Evolutionary conservation across 768 basidiomycete genomes (phyloP), one percentile per base, ranked within the genome.

Genomic region (Podaxis pistillaris): DNA sequence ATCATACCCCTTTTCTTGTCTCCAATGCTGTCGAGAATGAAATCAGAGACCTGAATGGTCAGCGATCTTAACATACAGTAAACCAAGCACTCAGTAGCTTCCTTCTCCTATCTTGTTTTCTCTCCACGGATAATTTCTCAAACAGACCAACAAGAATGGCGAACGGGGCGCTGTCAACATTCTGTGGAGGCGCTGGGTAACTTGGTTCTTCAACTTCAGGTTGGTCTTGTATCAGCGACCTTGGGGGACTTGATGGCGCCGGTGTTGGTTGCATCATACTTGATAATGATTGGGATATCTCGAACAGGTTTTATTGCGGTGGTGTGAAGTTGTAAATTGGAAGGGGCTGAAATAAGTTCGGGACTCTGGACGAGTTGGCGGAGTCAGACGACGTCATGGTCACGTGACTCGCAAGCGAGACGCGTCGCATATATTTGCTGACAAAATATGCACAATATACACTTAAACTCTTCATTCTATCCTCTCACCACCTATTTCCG

Each of bases 1-100:
- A 71, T 98, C 93, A 68, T 85, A 78, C 0, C 97, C 97, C 49
- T 94, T 89, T 68, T 91, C 84, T 47, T 86, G 78, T 67, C 96
- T 83, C 94, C 95, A 98, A 69, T 90, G 87, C 89, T 93, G 67
- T 41, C 56, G 22, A 49, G 65, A 66, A 57, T 55, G 60, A 47
- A 67, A 47, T 65, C 58, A 68, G 26, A 60, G 55, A 53, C 52
- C 33, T 22, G 1, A 44, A 26, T 6, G 46, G 51, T 33, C 17
- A 54, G 63, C 24, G 37, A 47, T 30, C 62, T 65, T 28, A 11
- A 72, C 88, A 74, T 81, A 94, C 93, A 62, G 82, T 86, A 69
- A 96, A 93, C 91, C 94, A 96, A 15, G 81, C 78, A 51, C 78
- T 76, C n/a, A 97, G 72, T 4, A 89, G 75, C 68, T 83, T 90